Evolutionary conservation across 2,329 filamentous ascomycete species (phyloP), one percentile per base, ranked within the genome.

Genomic region (Chaetomiaceae sp.): DNA sequence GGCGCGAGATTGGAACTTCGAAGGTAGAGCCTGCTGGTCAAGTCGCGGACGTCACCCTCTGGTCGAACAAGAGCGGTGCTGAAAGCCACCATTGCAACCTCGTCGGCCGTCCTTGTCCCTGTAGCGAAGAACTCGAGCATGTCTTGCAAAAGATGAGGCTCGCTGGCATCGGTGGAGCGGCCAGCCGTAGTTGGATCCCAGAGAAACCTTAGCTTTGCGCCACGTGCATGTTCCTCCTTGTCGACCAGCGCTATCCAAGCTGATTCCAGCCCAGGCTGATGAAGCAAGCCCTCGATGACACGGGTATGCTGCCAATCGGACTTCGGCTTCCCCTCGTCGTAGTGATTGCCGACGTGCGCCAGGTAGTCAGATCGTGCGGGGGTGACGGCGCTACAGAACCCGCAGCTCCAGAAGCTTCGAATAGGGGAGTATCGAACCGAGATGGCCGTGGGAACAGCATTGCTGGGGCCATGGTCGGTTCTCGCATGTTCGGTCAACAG

Each of bases 271-370:
- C 44, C 39, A 9, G 58, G 56, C 17, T 60, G 58, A n/a, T 38
- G 50, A 10, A 61, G 48, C 23, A 61, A 38, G 2, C 48, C 58
- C 38, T 57, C 55, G 34, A 61, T 58, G 37, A 59, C 59, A 5
- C 48, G 44, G 5, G 53, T 54, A 19, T 57, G 58, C 33, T 58
- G 52, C 58, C 59, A 61, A 6, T 58, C 50, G 5, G 35, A 25
- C 31, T 17, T 48, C 10, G 50, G 50, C 14, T 44, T 48, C 5
- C 55, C 55, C 4, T 60, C 53, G 30, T 61, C 59, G 42, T 55
- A 56, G 19, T 61, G 54, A 2, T 33, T 20, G 17, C 55, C 57
- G 8, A 66, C 44, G 12, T 60, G 58, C 19, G 66, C 62, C 1
- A 68, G 54, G 20, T 58, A 60, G 25, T 54, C 55, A 30, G n/a